Evolutionary conservation across 1,284 basidiomycete genomes (phyloP), one percentile per base, ranked within the genome.

Genomic region (Apiotrichum gamsii): DNA sequence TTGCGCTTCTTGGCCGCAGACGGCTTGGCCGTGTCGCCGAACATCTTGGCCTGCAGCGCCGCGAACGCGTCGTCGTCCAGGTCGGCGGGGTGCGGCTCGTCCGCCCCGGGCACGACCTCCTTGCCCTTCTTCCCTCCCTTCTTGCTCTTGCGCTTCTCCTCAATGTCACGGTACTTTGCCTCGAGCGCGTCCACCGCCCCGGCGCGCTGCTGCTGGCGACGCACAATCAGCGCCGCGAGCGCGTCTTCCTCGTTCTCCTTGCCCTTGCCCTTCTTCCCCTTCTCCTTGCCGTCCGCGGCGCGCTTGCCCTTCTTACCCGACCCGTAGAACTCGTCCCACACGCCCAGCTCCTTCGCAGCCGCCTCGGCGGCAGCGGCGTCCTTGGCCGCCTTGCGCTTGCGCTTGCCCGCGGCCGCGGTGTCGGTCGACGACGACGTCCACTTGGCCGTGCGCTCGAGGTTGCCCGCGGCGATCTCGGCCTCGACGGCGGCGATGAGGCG

Each of bases 291-390:
- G 54, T 82, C 84, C 2, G 74, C 77, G 60, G 80, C 81, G 50
- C 82, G 76, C 37, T 80, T 74, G 14, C 82, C 82, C 16, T 79
- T 75, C 72, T 84, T 85, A 5, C 85, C 89, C 51, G 75, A 81
- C 2, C 89, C 90, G 64, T 87, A 95, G 62, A 96, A 93, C 66
- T 95, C 90, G 50, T 95, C 90, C 85, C 89, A 91, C 8, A 95
- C 86, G 11, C 90, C 91, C 15, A 96, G 74, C 59, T 91, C 88
- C 60, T 83, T 87, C 1, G 91, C 90, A 19, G 85, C 72, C 37
- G 80, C 76, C 67, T 95, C 91, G 1, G 91, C 91, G 62, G 94
- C 88, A 43, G 75, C 74, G 0, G 88, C 87, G 69, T 93, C 89
- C 65, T 82, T 83, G 54, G 81, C 77, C 1, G 83, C 80, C 60